Evolutionary conservation across 2,329 filamentous ascomycete species (phyloP).

Genomic region (Thyridium curvatum): DNA sequence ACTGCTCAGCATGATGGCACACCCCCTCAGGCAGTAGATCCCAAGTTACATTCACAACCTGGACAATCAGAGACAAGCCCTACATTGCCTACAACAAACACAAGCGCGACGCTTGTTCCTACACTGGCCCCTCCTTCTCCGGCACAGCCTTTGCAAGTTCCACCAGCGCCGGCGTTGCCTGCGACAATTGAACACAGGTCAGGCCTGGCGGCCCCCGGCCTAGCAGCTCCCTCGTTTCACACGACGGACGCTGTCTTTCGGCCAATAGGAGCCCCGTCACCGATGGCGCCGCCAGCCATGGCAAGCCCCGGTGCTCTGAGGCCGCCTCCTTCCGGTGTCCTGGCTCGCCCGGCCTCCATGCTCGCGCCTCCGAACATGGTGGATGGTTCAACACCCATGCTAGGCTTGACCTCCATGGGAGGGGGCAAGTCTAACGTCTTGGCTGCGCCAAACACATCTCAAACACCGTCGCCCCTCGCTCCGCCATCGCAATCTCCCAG

Average conservation of each 20-base stretch:
- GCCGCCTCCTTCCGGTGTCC: constrained; percentile 10
- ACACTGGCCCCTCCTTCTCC: constrained; percentile 6
- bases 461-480: constrained; percentile 14
- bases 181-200: not conserved
- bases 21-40: constrained; percentile 1
- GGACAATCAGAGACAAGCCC: constrained; percentile 11
- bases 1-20: too few relatives aligned
- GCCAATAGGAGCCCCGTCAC: constrained; percentile 3
- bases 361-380: constrained; percentile 18
- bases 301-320: constrained; percentile 12
- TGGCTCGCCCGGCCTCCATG: constrained; percentile 15
- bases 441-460: constrained; percentile 16
- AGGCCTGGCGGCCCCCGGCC: not conserved
- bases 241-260: constrained; percentile 6
- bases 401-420: constrained; percentile 11
- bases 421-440: constrained; percentile 17
- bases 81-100: constrained; percentile 4
- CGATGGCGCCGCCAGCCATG: constrained; percentile 12
- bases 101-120: not conserved
- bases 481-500: constrained; percentile 7
- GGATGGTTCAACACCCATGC: constrained; percentile 14
- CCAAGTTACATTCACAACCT: constrained; percentile 10
- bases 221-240: constrained; percentile 4
- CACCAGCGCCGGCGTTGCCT: too few relatives aligned
- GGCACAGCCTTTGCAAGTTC: not conserved